Conservation (phyloP, 2,329 filamentous ascomycete species). For the Ascochyta fabae region DNA sequence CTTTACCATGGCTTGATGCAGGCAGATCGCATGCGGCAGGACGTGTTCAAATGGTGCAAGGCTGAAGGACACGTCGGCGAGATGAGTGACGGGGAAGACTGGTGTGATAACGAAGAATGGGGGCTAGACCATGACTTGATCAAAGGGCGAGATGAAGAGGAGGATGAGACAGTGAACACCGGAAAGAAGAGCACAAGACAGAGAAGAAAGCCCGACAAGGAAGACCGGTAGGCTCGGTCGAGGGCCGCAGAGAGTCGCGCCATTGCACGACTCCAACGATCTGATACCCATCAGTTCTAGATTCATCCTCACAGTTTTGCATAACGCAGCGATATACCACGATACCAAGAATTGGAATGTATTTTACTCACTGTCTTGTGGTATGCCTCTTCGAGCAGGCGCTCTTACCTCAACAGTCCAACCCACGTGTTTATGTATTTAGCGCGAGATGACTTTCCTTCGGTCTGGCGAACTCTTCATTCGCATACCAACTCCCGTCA, state of each 20-base stretch:
- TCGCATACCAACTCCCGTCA: background rate
- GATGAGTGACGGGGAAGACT: conserved; percentile 88
- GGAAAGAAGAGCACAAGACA: conserved; percentile 58
- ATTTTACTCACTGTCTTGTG: background rate
- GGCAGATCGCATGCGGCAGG: conserved; percentile 73
- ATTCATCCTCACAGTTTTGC: conserved; percentile 10
- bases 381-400: background rate
- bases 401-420: conserved; percentile 22
- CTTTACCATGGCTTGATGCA: conserved; percentile 74
- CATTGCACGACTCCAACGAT: background rate
- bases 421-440: conserved; percentile 18
- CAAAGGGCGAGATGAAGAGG: conserved; percentile 85
- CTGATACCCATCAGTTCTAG: background rate
- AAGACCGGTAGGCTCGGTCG: conserved; percentile 37
- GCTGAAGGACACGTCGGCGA: conserved; percentile 78
- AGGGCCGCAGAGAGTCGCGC: background rate
- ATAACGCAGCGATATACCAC: conserved; percentile 33
- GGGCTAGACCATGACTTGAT: conserved; percentile 74
- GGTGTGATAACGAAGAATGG: conserved; percentile 86
- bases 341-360: conserved; percentile 17
- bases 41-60: conserved; percentile 77
- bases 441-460: conserved; percentile 8
- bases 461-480: background rate
- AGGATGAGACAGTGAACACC: conserved; percentile 63
- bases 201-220: conserved; percentile 45